Evolutionary conservation across 352 stramenopile species (phyloP).

Genomic region (Globisporangium okanoganense): DNA sequence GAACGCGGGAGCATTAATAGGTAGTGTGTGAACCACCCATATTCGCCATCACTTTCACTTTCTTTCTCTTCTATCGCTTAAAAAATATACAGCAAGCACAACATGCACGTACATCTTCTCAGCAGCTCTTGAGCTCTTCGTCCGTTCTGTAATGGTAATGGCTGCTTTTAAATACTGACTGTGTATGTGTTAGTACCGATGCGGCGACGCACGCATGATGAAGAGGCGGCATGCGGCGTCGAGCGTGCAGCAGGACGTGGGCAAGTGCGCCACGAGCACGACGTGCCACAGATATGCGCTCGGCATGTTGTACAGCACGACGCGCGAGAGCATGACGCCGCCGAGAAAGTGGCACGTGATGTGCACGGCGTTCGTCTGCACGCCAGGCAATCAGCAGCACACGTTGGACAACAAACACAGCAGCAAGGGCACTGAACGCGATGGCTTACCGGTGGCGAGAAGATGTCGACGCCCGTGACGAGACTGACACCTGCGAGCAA

Average conservation of each 20-base stretch:
- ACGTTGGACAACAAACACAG: background rate
- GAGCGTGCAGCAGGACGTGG: slow-evolving; percentile 30
- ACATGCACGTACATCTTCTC: slow-evolving; percentile 13
- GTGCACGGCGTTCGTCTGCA: slow-evolving; percentile 51
- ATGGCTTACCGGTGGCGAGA: slow-evolving; percentile 32
- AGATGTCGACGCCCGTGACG: slow-evolving; percentile 46
- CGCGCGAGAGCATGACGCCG: slow-evolving; percentile 51
- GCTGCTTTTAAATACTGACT: background rate
- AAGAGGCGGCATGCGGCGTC: slow-evolving; percentile 25
- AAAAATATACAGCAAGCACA: slow-evolving; percentile 26
- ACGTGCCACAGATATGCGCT: slow-evolving; percentile 48
- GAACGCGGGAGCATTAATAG: slow-evolving; percentile 10
- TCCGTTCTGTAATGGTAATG: background rate
- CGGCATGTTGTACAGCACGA: slow-evolving; percentile 38
- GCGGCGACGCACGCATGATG: slow-evolving; percentile 21
- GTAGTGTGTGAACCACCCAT: slow-evolving; percentile 11
- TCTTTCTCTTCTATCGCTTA: slow-evolving; percentile 31
- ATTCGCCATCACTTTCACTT: slow-evolving; percentile 11
- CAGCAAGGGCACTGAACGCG: background rate
- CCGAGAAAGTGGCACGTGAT: slow-evolving; percentile 57
- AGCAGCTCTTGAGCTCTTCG: background rate
- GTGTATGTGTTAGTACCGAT: slow-evolving; percentile 14
- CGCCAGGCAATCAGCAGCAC: background rate
- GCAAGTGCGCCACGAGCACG: slow-evolving; percentile 30
- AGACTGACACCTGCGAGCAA: slow-evolving; percentile 29